Evolutionary conservation across 805 yeast species (phyloP).

Genomic region (Wickerhamiella alocasiicola): DNA sequence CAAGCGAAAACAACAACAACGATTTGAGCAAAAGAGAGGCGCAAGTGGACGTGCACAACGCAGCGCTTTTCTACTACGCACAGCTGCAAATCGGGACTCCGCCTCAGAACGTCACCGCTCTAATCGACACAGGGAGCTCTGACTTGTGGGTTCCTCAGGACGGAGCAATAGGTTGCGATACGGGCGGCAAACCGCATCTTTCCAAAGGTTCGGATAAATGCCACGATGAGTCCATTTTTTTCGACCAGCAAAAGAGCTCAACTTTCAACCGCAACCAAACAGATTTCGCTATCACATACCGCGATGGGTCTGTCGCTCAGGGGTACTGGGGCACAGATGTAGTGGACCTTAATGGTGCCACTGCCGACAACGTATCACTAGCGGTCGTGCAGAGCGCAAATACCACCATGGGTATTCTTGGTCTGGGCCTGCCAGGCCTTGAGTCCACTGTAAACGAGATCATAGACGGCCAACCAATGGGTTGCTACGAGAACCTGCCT

Average conservation of each 20-base stretch:
- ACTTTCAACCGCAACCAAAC: slow-evolving; percentile 17
- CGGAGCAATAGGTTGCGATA: not conserved
- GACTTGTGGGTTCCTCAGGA: slow-evolving; percentile 44
- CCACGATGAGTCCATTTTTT: slow-evolving; percentile 7
- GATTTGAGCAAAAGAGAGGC: too few species aligned
- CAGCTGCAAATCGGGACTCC: slow-evolving; percentile 39
- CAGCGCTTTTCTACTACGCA: slow-evolving; percentile 17
- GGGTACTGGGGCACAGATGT: slow-evolving; percentile 56
- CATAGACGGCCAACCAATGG: slow-evolving; percentile 2
- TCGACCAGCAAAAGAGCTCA: slow-evolving; percentile 23
- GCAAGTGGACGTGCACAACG: not conserved
- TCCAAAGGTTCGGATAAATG: not conserved
- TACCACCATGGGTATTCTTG: slow-evolving; percentile 37
- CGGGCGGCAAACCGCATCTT: too few species aligned
- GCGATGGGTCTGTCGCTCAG: slow-evolving; percentile 26
- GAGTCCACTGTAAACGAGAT: slow-evolving; percentile 16
- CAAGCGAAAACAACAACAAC: too few species aligned
- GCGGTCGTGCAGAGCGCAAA: slow-evolving; percentile 64
- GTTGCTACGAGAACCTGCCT: slow-evolving; percentile 26
- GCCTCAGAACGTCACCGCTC: slow-evolving; percentile 37
- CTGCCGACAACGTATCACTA: slow-evolving; percentile 41
- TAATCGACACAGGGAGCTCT: slow-evolving; percentile 62
- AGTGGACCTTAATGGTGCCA: slow-evolving; percentile 41
- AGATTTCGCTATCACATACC: slow-evolving; percentile 15
- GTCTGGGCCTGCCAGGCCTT: slow-evolving; percentile 21